Conservation (phyloP, 2,329 filamentous ascomycete species). For the Stemphylium lycopersici region DNA sequence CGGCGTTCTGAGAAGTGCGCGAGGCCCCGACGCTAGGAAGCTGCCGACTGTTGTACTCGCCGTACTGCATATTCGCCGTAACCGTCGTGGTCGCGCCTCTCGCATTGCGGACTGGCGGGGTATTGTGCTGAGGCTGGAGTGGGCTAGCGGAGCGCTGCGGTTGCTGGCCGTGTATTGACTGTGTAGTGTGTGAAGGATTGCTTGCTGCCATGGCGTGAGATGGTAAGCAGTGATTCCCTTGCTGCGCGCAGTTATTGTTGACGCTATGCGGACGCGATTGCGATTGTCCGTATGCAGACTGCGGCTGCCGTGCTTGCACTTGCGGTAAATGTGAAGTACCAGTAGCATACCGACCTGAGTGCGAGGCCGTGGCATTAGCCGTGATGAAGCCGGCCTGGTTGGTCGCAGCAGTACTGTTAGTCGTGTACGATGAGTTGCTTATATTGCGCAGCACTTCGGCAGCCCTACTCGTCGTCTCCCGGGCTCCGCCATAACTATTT, state of each 20-base stretch:
- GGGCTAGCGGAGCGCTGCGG: constrained; percentile 39
- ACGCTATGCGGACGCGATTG: constrained; percentile 37
- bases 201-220: constrained; percentile 33
- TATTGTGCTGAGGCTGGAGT: constrained; percentile 32
- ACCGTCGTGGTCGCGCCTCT: constrained; percentile 19
- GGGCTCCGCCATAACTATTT: constrained; percentile 31
- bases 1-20: constrained; percentile 17
- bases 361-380: constrained; percentile 24
- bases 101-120: constrained; percentile 13
- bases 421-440: constrained; percentile 38
- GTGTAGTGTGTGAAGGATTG: constrained; percentile 34
- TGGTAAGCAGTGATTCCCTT: constrained; percentile 23
- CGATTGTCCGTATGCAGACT: constrained; percentile 28
- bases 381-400: constrained; percentile 31
- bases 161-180: constrained; percentile 33
- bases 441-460: constrained; percentile 44
- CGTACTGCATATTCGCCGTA: constrained; percentile 26
- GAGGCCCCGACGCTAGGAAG: constrained; percentile 29
- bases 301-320: constrained; percentile 28
- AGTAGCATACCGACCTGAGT: constrained; percentile 25
- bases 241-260: constrained; percentile 31
- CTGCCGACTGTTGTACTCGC: constrained; percentile 29
- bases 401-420: constrained; percentile 20
- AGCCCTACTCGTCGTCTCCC: constrained; percentile 37
- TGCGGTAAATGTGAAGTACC: constrained; percentile 19